phyloP scores from a whole-genome alignment of 139 green algal species.

The Chlamydomonas sp. region DNA sequence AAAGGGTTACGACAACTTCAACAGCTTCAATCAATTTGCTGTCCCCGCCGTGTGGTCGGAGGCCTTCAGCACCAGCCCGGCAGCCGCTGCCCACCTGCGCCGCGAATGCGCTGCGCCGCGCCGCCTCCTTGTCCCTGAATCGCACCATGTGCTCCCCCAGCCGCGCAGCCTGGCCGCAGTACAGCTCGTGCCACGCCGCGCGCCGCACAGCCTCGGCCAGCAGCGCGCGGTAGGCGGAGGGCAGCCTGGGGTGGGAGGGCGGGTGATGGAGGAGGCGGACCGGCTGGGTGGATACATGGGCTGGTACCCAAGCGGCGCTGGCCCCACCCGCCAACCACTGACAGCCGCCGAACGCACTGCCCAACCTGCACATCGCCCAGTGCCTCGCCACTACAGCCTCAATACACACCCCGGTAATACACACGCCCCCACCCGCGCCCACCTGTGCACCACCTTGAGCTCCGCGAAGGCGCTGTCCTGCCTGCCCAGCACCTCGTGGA shows the following conservation, averaged over 20 bases:
- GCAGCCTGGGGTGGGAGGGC: constrained; percentile 52
- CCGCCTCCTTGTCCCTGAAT: constrained; percentile 76
- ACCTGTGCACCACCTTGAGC: constrained; percentile 70
- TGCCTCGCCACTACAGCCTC: neutral
- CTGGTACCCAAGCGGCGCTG: no score
- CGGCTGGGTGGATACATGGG: neutral
- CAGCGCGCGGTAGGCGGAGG: constrained; percentile 80
- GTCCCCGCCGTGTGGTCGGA: no score
- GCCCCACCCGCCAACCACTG: no score
- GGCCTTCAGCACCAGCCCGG: no score
- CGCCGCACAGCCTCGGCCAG: constrained; percentile 87
- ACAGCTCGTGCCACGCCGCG: constrained; percentile 63
- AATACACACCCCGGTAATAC: no score
- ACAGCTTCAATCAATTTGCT: constrained; percentile 29
- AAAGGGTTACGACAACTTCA: constrained; percentile 20
- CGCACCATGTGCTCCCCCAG: constrained; percentile 83
- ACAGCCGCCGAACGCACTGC: neutral
- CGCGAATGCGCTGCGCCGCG: constrained; percentile 67
- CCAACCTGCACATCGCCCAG: neutral
- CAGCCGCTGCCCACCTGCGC: constrained; percentile 50
- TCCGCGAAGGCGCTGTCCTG: constrained; percentile 77
- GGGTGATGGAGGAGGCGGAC: neutral
- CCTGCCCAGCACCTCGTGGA: constrained; percentile 68
- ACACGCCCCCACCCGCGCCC: neutral
- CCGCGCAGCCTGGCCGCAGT: constrained; percentile 65